Conservation (phyloP, 495 filamentous ascomycete species). For the Hypoxylon trugodes region DNA sequence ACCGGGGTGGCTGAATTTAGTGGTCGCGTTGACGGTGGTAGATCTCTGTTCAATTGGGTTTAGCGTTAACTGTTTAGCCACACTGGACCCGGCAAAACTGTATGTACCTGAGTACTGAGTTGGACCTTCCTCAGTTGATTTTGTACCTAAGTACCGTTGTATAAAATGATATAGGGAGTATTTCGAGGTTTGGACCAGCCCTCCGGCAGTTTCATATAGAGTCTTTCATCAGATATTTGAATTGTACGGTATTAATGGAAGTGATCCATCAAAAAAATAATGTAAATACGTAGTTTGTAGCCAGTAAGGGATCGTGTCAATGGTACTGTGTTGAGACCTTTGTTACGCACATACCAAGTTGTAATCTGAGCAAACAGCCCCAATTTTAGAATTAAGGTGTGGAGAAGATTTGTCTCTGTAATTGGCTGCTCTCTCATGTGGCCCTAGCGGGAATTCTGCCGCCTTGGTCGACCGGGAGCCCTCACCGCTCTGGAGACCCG, state of each 20-base stretch:
- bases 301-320: not conserved
- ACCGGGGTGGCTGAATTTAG: not conserved
- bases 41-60: too few relatives aligned
- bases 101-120: too few relatives aligned
- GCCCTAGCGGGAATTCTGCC: not conserved
- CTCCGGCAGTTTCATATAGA: too few relatives aligned
- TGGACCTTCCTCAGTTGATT: too few relatives aligned
- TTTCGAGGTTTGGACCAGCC: too few relatives aligned
- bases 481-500: not conserved
- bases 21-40: constrained; percentile 15
- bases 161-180: not conserved
- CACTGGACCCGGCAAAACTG: too few relatives aligned
- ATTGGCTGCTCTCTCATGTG: not conserved
- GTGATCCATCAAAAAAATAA: not conserved
- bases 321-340: too few relatives aligned
- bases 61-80: too few relatives aligned
- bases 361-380: not conserved
- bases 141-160: not conserved
- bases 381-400: not conserved
- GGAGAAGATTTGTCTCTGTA: not conserved
- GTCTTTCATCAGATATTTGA: too few relatives aligned
- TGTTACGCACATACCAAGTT: not conserved
- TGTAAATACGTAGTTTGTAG: not conserved
- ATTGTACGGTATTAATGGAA: too few relatives aligned
- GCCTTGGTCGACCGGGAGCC: not conserved